Conservation (phyloP, 805 yeast species). For the Blastobotrys mokoenaii region DNA sequence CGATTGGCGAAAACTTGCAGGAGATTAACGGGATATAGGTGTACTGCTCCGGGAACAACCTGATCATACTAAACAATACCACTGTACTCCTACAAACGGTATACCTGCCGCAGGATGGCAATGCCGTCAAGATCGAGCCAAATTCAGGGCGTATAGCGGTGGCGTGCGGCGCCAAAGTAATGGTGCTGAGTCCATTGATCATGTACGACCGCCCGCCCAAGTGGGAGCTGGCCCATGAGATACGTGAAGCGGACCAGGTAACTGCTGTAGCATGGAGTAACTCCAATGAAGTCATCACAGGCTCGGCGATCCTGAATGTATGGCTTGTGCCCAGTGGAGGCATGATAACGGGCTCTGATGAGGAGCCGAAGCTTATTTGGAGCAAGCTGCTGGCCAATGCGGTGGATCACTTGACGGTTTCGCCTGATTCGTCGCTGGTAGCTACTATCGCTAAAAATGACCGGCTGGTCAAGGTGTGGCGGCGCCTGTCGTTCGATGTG, state of each 20-base stretch:
- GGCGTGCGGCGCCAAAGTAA: conserved; percentile 14
- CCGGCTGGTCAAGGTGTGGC: conserved; percentile 68
- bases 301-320: conserved; percentile 47
- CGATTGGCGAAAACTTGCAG: too few relatives aligned
- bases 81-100: conserved; percentile 63
- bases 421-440: conserved; percentile 61
- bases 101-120: conserved; percentile 58
- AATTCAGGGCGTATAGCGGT: conserved; percentile 42
- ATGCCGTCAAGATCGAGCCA: conserved; percentile 54
- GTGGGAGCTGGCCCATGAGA: conserved; percentile 6
- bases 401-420: conserved; percentile 45
- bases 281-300: conserved; percentile 49
- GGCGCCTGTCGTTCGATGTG: conserved; percentile 58
- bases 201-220: conserved; percentile 16
- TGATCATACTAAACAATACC: conserved; percentile 53
- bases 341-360: neutral
- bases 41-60: conserved; percentile 83
- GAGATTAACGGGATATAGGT: too few relatives aligned
- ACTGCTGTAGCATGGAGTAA: conserved; percentile 49
- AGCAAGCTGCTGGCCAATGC: conserved; percentile 50
- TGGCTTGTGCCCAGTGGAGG: conserved; percentile 34
- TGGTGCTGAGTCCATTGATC: conserved; percentile 19
- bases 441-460: conserved; percentile 60
- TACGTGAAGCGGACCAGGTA: conserved; percentile 25
- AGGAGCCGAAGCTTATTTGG: conserved; percentile 30